These are phyloP conservation scores for Xylona heveae DNA, from an alignment of 495 filamentous ascomycete species.

Conservation along the genomic window DNA sequence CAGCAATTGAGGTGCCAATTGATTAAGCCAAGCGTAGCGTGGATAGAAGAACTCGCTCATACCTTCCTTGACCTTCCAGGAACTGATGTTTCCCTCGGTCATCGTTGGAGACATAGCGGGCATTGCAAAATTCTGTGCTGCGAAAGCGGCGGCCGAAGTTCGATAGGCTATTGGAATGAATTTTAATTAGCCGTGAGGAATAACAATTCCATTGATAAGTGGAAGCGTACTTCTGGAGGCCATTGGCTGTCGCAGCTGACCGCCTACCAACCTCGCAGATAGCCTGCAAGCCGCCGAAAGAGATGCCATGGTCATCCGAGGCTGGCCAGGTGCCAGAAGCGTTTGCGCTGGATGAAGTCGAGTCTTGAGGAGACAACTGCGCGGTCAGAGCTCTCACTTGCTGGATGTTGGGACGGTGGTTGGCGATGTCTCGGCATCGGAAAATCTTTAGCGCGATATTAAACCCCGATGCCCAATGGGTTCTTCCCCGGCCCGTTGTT, in stretches of 20 bases:
- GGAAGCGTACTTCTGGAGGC: constrained; percentile 24
- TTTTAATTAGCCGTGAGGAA: neutral
- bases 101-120: constrained; percentile 72
- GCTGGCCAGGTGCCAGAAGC: too few relatives aligned
- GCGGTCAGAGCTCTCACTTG: too few relatives aligned
- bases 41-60: neutral
- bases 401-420: too few relatives aligned
- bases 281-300: constrained; percentile 20
- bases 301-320: constrained; percentile 35
- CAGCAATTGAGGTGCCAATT: neutral
- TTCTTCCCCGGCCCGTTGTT: too few relatives aligned
- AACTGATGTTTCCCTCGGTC: constrained; percentile 66
- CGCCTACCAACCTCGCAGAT: constrained; percentile 24
- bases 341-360: too few relatives aligned
- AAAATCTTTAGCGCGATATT: too few relatives aligned
- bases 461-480: too few relatives aligned
- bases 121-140: constrained; percentile 66
- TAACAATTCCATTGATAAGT: constrained; percentile 2
- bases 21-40: neutral
- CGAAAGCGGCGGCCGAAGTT: constrained; percentile 31
- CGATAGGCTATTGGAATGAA: constrained; percentile 30
- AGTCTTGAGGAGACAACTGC: too few relatives aligned
- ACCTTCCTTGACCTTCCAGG: constrained; percentile 62
- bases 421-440: too few relatives aligned
- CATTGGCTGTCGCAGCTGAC: constrained; percentile 25